These are phyloP conservation scores for Candida hispaniensis DNA, from an alignment of 805 yeast species.

Conservation along the genomic window DNA sequence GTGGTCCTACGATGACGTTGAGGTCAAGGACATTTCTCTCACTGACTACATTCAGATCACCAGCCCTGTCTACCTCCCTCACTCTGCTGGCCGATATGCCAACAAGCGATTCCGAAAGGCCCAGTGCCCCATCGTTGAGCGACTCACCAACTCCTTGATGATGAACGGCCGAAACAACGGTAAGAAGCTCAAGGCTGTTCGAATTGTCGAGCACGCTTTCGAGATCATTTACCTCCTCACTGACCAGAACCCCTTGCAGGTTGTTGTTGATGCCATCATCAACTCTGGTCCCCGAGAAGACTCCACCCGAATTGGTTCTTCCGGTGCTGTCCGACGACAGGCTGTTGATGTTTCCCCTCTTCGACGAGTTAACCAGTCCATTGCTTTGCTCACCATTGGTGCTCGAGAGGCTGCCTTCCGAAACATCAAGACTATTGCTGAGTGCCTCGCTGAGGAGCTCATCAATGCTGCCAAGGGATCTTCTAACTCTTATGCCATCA, in stretches of 20 bases:
- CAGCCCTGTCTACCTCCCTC: slow-evolving; percentile 94
- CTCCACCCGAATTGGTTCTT: slow-evolving; percentile 99
- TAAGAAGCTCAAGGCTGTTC: slow-evolving; percentile 99
- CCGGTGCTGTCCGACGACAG: slow-evolving; percentile 99
- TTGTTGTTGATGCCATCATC: slow-evolving; percentile 96
- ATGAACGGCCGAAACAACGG: slow-evolving; percentile 99
- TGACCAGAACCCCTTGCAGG: slow-evolving; percentile 99
- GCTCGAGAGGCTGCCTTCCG: slow-evolving; percentile 99
- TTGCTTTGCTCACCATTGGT: slow-evolving; percentile 96
- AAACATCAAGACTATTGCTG: slow-evolving; percentile 99
- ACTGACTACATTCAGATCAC: slow-evolving; percentile 97
- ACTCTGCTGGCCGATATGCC: slow-evolving; percentile 99
- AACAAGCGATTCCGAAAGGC: slow-evolving; percentile 99
- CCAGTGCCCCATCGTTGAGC: slow-evolving; percentile 98
- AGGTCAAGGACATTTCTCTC: slow-evolving; percentile 94
- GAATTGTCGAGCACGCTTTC: slow-evolving; percentile 98
- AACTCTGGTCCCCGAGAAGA: slow-evolving; percentile 99
- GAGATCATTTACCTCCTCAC: slow-evolving; percentile 96
- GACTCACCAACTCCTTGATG: slow-evolving; percentile 99
- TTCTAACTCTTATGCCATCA: slow-evolving; percentile 99
- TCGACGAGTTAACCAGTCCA: slow-evolving; percentile 99
- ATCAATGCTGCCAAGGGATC: slow-evolving; percentile 99
- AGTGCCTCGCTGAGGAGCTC: slow-evolving; percentile 99
- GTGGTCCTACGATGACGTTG: slow-evolving; percentile 97
- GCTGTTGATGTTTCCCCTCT: slow-evolving; percentile 99